Base-by-base conservation (phyloP, 1,139 yeast species). In the Meyerozyma smithsonii region DNA sequence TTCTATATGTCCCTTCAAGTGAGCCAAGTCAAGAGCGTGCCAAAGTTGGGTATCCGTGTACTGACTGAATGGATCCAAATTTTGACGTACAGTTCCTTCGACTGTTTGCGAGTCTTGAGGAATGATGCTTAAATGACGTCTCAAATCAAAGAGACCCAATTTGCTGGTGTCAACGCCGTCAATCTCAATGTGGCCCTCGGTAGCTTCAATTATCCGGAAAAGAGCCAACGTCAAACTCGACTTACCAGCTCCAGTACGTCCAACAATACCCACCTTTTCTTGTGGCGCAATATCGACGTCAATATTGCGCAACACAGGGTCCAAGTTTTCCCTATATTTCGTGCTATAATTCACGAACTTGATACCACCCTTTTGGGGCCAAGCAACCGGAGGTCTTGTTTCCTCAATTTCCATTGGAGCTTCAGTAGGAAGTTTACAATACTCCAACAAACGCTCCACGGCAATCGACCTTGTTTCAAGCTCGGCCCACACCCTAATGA, bases 221-320 rank as follows among this genome's bases (percentile, higher is more conserved):
- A 66, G 48, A 0, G 72, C 70, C 42, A 66, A 53, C 1, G 71
- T 59, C 26, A 66, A 55, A 0, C 70, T 59, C 5, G 69, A 64
- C 43, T 66, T 66, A 5, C 72, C 72, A 3, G 72, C 71, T 8
- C 72, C 72, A 3, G 72, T 66, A 48, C 72, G 52, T 12, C 72
- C 72, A 26, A 66, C 71, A 42, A 66, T 62, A 14, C 72, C 72
- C 36, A 66, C 50, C 46, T 66, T 66, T 43, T 66, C 71, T 3
- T 57, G 47, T 4, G 66, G 57, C 39, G 56, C 54, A 39, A 66
- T 59, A 17, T 52, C 52, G 16, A 64, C 37, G 26, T 45, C 44
- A 32, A 66, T 52, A 28, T 59, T 49, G 30, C 52, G 61, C 45
- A 66, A 58, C 3, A 66, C 69, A 0, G 66, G 66, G 35, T 64